Evolutionary conservation across 1,284 basidiomycete genomes (phyloP).

Genomic region (Papiliotrema nemorosa): DNA sequence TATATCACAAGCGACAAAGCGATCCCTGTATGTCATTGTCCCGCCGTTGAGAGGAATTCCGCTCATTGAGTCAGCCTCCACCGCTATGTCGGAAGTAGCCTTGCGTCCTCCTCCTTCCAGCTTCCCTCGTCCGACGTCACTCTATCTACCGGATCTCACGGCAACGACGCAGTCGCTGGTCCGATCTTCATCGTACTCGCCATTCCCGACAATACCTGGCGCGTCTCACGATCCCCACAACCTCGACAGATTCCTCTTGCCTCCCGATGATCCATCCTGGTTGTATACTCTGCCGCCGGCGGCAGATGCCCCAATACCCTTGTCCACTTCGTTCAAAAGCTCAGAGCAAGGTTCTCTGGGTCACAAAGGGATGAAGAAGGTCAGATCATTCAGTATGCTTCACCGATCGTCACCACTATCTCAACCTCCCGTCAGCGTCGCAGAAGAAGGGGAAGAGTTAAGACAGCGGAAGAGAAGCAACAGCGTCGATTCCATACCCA

Average conservation of each 20-base stretch:
- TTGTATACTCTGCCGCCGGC: slow-evolving; percentile 25
- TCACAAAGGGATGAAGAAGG: not conserved
- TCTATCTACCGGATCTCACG: slow-evolving; percentile 16
- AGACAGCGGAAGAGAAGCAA: slow-evolving; percentile 12
- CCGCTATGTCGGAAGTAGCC: slow-evolving; percentile 16
- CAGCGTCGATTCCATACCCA: slow-evolving; percentile 12
- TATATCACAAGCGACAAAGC: not conserved
- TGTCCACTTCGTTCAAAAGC: no score
- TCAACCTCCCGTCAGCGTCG: slow-evolving; percentile 24
- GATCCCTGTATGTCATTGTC: no score
- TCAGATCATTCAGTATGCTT: slow-evolving; percentile 12
- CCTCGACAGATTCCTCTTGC: slow-evolving; percentile 38
- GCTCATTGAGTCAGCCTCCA: slow-evolving; percentile 2
- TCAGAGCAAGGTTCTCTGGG: not conserved
- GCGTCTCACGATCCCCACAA: slow-evolving; percentile 34
- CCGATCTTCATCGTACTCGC: slow-evolving; percentile 36
- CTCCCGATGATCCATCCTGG: slow-evolving; percentile 38
- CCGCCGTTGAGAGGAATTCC: not conserved
- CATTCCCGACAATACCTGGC: slow-evolving; percentile 38
- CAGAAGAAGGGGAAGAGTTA: slow-evolving; percentile 5
- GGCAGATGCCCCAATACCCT: slow-evolving; percentile 6
- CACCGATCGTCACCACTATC: slow-evolving; percentile 17
- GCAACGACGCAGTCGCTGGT: slow-evolving; percentile 13
- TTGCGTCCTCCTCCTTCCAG: slow-evolving; percentile 7
- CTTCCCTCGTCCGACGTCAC: slow-evolving; percentile 26